phyloP scores from a whole-genome alignment of 1,139 yeast species.

The Kurtzmaniella quercitrusa region DNA sequence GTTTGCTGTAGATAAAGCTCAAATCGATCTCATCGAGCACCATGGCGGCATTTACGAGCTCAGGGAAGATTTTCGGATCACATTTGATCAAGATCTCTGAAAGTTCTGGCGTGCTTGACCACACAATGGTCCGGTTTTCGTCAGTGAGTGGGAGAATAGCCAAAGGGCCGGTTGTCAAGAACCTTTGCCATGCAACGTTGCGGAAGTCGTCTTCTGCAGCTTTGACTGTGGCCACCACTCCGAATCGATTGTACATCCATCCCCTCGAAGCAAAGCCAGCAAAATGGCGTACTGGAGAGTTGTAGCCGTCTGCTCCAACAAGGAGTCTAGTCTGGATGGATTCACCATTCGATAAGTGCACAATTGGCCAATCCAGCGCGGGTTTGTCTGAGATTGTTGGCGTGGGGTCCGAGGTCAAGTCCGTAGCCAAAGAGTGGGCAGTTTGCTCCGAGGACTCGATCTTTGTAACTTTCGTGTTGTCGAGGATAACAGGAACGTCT shows the following conservation, averaged over 20 bases:
- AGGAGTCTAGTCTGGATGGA: slow-evolving; percentile 64
- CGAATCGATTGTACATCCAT: slow-evolving; percentile 86
- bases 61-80: slow-evolving; percentile 59
- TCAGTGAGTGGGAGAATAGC: slow-evolving; percentile 88
- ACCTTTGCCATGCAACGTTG: slow-evolving; percentile 87
- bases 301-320: slow-evolving; percentile 94
- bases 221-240: slow-evolving; percentile 84
- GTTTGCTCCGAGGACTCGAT: slow-evolving; percentile 23
- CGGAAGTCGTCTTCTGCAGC: slow-evolving; percentile 69
- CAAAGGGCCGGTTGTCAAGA: slow-evolving; percentile 86
- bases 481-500: slow-evolving; percentile 46
- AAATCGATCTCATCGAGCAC: slow-evolving; percentile 52
- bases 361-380: slow-evolving; percentile 66
- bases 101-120: slow-evolving; percentile 83
- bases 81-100: slow-evolving; percentile 59
- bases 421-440: background rate
- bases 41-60: slow-evolving; percentile 82
- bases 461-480: slow-evolving; percentile 61
- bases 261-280: slow-evolving; percentile 85
- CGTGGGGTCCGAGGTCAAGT: background rate
- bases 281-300: slow-evolving; percentile 84
- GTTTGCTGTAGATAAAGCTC: slow-evolving; percentile 31
- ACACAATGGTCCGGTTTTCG: slow-evolving; percentile 82
- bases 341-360: slow-evolving; percentile 65
- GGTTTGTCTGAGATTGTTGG: background rate